A percentile compares a stretch with the other conserved stretches of the same genome.
These are phyloP conservation scores for Knufia petricola DNA, from an alignment of 2,329 filamentous ascomycete species.

Conservation along the genomic window DNA sequence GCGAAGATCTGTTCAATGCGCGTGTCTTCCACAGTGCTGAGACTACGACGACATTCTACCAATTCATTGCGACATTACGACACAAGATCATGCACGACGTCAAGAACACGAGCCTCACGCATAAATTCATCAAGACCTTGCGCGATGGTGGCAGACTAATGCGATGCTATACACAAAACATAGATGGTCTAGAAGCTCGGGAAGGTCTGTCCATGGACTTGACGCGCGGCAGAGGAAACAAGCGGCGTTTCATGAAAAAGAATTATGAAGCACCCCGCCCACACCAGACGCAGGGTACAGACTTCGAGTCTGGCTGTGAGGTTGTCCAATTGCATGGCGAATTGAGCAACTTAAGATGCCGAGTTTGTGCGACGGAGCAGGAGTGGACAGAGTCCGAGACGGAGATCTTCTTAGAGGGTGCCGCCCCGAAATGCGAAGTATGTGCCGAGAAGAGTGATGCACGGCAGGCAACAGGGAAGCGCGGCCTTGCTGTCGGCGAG, in stretches of 20 bases:
- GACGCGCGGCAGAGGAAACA: conserved; percentile 51
- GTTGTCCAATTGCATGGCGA: conserved; percentile 62
- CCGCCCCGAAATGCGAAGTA: conserved; percentile 57
- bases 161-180: conserved; percentile 66
- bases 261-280: conserved; percentile 22
- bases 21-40: conserved; percentile 60
- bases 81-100: conserved; percentile 53
- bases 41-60: conserved; percentile 62
- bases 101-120: conserved; percentile 50
- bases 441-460: conserved; percentile 55
- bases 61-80: conserved; percentile 58
- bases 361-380: conserved; percentile 28
- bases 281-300: conserved; percentile 13
- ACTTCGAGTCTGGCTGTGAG: conserved; percentile 32
- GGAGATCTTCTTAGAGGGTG: conserved; percentile 43
- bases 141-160: conserved; percentile 59
- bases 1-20: conserved; percentile 61
- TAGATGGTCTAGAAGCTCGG: conserved; percentile 62
- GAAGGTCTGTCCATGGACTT: conserved; percentile 58
- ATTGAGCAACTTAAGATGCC: conserved; percentile 54
- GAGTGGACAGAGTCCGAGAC: conserved; percentile 42
- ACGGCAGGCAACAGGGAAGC: conserved; percentile 55
- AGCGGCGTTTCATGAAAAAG: conserved; percentile 49
- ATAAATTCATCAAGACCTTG: conserved; percentile 59
- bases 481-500: conserved; percentile 57